Evolutionary conservation across 2,329 filamentous ascomycete genomes (phyloP), one percentile per base, ranked within the genome.

Genomic region (Arthroderma uncinatum): DNA sequence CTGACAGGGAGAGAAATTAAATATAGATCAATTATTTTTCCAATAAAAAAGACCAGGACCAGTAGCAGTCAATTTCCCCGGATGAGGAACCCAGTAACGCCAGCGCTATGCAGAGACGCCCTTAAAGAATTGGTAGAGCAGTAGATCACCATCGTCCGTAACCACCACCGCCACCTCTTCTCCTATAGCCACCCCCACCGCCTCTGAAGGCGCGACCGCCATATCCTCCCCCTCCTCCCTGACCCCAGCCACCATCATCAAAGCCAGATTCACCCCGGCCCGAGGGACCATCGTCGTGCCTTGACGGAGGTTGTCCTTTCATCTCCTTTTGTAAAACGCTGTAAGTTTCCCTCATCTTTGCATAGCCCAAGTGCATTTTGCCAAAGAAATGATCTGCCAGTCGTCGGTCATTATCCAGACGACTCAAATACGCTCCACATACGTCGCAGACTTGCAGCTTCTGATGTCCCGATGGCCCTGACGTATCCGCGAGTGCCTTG

Each of bases 381-480:
- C 93, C 93, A 72, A 96, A 97, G 70, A 98, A 98, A 71, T 98
- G 93, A 70, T 98, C 93, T 19, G 93, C 93, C 68, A 98, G 72
- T 30, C 93, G 81, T 36, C 93, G 82, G 71, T 98, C 93, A 68
- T 98, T 98, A 70, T 98, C 93, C 33, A 98, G 80, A 21, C 93
- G 78, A 61, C 85, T 90, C 37, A 98, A 80, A 70, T 97, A 98
- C 4, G 93, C 93, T 61, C 93, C 93, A 71, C 93, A 98, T 0
- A 97, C 93, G 73, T 98, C 93, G 78, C 93, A 98, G 50, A 98
- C 93, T 71, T 98, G 93, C 40, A 98, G 78, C 72, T 98, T 98
- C 76, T 98, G 93, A 72, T 98, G 93, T 16, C 93, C 93, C 0
- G 85, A 90, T 0, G 93, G 93, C 0, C 93, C 93, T 25, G 85